These are phyloP conservation scores for Neoscytalidium dimidiatum DNA, from an alignment of 2,329 filamentous ascomycete species.

Conservation along the genomic window DNA sequence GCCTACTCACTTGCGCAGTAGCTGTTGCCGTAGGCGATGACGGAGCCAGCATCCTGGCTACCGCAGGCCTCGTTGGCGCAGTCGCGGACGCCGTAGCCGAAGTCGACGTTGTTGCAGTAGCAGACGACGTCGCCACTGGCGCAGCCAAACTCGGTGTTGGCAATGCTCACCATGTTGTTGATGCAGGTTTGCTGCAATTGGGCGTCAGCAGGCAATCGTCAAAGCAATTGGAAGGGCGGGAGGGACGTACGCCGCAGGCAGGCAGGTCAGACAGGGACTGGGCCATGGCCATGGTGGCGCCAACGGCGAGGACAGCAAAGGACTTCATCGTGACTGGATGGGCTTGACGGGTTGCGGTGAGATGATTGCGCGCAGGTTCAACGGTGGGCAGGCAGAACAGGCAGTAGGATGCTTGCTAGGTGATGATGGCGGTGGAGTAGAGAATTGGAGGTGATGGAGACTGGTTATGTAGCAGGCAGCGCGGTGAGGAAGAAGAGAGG, in stretches of 20 bases:
- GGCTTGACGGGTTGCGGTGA: slow-evolving; percentile 20
- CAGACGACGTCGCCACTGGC: slow-evolving; percentile 39
- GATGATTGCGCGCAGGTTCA: neutral
- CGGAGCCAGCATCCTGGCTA: slow-evolving; percentile 28
- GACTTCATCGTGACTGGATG: slow-evolving; percentile 36
- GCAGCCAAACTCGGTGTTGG: slow-evolving; percentile 44
- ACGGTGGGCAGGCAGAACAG: neutral
- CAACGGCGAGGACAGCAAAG: slow-evolving; percentile 37
- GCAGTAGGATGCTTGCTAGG: slow-evolving; percentile 12
- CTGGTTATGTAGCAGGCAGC: slow-evolving; percentile 20
- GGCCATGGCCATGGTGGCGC: slow-evolving; percentile 36
- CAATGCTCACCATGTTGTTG: slow-evolving; percentile 49
- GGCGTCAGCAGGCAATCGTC: neutral
- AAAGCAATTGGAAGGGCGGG: neutral
- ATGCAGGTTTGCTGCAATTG: slow-evolving; percentile 41
- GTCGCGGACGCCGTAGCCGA: slow-evolving; percentile 51
- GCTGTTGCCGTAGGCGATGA: slow-evolving; percentile 35
- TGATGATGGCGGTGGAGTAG: slow-evolving; percentile 12
- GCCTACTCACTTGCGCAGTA: slow-evolving; percentile 35
- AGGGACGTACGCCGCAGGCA: slow-evolving; percentile 26
- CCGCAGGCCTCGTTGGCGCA: slow-evolving; percentile 48
- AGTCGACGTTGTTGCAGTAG: slow-evolving; percentile 48
- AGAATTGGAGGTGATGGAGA: slow-evolving; percentile 10
- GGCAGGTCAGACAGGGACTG: slow-evolving; percentile 32
- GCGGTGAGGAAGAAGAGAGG: slow-evolving; percentile 15